Evolutionary conservation across 345 rosid species (phyloP).

Genomic region (Turritis glabra): DNA sequence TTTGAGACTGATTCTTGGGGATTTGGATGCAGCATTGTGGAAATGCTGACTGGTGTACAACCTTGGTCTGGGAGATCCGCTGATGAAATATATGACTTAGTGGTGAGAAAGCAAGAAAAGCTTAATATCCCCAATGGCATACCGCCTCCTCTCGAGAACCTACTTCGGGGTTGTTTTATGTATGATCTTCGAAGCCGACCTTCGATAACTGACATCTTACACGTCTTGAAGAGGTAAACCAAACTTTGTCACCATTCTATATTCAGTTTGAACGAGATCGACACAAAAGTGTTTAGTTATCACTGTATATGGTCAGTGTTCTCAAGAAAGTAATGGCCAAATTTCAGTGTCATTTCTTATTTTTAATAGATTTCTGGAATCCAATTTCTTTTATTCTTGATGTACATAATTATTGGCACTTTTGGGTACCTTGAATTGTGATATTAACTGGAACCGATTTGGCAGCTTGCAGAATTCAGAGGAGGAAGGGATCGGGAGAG

Average conservation of each 20-base stretch:
- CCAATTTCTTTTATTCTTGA: neutral
- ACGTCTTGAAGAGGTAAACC: constrained; percentile 63
- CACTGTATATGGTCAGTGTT: neutral
- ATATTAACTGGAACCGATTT: constrained; percentile 26
- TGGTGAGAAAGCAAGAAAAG: constrained; percentile 75
- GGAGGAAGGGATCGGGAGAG: constrained; percentile 59
- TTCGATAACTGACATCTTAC: constrained; percentile 72
- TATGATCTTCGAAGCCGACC: constrained; percentile 89
- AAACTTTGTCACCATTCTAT: neutral
- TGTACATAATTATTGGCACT: neutral
- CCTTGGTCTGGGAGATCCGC: constrained; percentile 77
- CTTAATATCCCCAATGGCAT: constrained; percentile 66
- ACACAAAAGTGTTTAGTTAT: neutral
- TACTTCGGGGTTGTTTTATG: constrained; percentile 86
- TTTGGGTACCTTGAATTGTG: constrained; percentile 4
- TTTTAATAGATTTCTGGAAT: neutral
- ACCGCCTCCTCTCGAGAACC: constrained; percentile 68
- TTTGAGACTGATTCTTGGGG: constrained; percentile 97
- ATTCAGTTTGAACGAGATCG: neutral
- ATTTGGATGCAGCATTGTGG: constrained; percentile 84
- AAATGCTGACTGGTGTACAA: constrained; percentile 86
- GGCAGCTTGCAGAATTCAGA: constrained; percentile 65
- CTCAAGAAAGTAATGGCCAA: neutral
- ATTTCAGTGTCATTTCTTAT: neutral
- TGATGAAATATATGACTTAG: constrained; percentile 64